A percentile compares a stretch with the other conserved stretches of the same genome.
phyloP scores from a whole-genome alignment of 169 alveolate species.

The Plasmodium vivax region DNA sequence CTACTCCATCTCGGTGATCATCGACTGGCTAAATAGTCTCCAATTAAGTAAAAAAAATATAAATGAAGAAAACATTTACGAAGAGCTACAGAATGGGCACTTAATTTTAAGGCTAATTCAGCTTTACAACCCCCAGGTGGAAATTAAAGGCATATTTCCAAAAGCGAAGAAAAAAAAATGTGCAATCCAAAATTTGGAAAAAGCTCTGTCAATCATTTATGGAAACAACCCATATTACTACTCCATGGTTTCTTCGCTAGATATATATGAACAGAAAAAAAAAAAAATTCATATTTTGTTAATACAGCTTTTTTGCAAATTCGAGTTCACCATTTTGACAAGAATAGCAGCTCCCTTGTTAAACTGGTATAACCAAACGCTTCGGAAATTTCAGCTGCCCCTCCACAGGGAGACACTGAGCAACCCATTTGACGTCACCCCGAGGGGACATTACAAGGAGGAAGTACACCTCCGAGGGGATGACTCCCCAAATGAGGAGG shows the following conservation, averaged over 20 bases:
- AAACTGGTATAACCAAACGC: constrained; percentile 48
- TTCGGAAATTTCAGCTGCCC: constrained; percentile 12
- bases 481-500: background rate
- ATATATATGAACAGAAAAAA: constrained; percentile 55
- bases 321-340: constrained; percentile 44
- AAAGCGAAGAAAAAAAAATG: constrained; percentile 68
- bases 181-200: constrained; percentile 63
- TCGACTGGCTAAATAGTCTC: constrained; percentile 64
- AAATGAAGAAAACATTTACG: constrained; percentile 56
- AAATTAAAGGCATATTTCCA: constrained; percentile 19
- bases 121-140: constrained; percentile 33
- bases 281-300: constrained; percentile 38
- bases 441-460: background rate
- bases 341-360: constrained; percentile 40
- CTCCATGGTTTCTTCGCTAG: constrained; percentile 49
- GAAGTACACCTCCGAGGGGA: background rate
- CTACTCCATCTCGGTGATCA: constrained; percentile 29
- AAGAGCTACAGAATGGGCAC: constrained; percentile 46
- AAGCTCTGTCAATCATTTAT: constrained; percentile 49
- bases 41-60: constrained; percentile 26
- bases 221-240: constrained; percentile 54
- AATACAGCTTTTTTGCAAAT: constrained; percentile 50
- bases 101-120: constrained; percentile 44
- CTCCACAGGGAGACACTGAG: constrained; percentile 18
- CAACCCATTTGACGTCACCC: constrained; percentile 32